Base-by-base conservation (phyloP, 345 rosid species). In the Rhodomyrtus tomentosa region DNA sequence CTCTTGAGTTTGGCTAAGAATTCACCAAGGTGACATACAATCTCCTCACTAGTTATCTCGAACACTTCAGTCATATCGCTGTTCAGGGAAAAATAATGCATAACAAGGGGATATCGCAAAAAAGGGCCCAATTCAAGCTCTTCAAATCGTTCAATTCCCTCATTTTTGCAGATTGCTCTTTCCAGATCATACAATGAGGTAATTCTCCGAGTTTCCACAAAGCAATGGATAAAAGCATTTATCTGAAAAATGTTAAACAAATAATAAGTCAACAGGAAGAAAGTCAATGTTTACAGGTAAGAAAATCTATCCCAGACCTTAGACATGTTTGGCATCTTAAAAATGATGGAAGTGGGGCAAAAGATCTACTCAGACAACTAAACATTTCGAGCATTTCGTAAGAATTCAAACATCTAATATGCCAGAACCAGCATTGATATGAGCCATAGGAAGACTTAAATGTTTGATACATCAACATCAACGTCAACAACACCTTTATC, bases 161-260 rank as follows among this genome's bases (percentile, higher is more conserved):
- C 98, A 85, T 87, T 93, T 81, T 89, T 85, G 86, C 99, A 94
- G 38, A 95, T 89, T 42, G 93, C 98, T 86, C 84, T 86, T 87
- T 95, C 93, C 94, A 96, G 89, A 86, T 96, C 99, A 90, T 93
- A 87, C 88, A 96, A 85, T 38, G 98, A 89, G 82, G 95, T 90
- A 13, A 96, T 91, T 82, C 88, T 90, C 88, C 93, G 86, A 50
- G 92, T 96, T 83, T 90, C 96, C 58, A 93, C 92, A 83, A 90
- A 96, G 91, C 99, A 96, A 86, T 93, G 95, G 83, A 96, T 94
- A 90, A 93, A 96, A 16, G 98, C 94, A 92, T 95, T 93, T 82
- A 96, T 87, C 99, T 96, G 89, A 74, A 88, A 48, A 83, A 8
- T 18, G 45, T 51, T 29, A 29, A 50, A 82, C 62, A 51, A 32